phyloP scores from a whole-genome alignment of 2,329 filamentous ascomycete species.

The Calonectria leucothoes region DNA sequence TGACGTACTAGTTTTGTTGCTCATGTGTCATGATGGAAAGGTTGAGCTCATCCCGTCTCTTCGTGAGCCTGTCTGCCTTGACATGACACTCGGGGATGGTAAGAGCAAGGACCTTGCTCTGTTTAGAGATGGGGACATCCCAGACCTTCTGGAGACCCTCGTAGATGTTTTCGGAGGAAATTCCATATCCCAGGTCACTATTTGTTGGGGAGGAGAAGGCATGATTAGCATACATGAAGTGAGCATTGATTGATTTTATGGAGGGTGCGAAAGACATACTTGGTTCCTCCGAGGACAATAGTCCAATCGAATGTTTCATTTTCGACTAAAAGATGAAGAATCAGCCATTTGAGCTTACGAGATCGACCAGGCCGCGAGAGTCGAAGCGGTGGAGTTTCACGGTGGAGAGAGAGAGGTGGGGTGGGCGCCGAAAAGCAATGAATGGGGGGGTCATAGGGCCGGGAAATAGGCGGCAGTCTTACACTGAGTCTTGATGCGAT shows the following conservation, averaged over 20 bases:
- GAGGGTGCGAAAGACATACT: conserved; percentile 51
- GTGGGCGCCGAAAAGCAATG: not conserved
- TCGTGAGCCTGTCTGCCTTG: conserved; percentile 43
- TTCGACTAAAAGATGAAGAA: conserved; percentile 27
- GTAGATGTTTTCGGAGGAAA: conserved; percentile 57
- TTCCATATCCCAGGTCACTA: conserved; percentile 62
- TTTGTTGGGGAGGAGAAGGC: conserved; percentile 29
- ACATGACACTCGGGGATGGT: conserved; percentile 68
- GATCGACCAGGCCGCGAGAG: not conserved
- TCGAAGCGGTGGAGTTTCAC: conserved; percentile 5
- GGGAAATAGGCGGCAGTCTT: not conserved
- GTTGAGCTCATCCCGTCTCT: conserved; percentile 61
- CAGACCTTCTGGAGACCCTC: conserved; percentile 62
- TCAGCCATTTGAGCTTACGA: not conserved
- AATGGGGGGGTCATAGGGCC: not conserved
- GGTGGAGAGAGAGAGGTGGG: not conserved
- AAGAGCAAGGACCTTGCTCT: conserved; percentile 69
- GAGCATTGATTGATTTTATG: not conserved
- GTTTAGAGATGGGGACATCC: conserved; percentile 59
- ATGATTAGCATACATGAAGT: not conserved
- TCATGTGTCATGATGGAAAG: conserved; percentile 61
- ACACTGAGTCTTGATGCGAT: conserved; percentile 52
- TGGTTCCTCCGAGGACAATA: conserved; percentile 73
- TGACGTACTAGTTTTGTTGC: conserved; percentile 63
- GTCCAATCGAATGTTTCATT: conserved; percentile 65